Conservation (phyloP, 352 stramenopile genomes). For the Phytophthora pinifolia region DNA sequence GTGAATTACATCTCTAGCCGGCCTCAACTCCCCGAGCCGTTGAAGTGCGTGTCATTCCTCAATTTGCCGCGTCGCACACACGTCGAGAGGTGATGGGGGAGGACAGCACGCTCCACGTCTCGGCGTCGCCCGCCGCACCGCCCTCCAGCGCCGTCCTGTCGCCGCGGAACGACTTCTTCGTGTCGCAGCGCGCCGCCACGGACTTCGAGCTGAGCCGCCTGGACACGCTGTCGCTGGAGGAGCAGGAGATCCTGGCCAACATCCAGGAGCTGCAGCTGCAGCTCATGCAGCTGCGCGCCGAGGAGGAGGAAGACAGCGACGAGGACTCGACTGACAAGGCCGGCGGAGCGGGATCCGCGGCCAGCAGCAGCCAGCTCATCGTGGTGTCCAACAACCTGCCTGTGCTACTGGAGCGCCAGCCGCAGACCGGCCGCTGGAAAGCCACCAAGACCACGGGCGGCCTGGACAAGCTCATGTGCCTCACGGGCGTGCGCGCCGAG, state of each 20-base stretch:
- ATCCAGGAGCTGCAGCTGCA: slow-evolving; percentile 91
- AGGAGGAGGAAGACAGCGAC: slow-evolving; percentile 65
- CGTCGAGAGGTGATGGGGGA: slow-evolving; percentile 22
- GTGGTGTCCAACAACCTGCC: slow-evolving; percentile 89
- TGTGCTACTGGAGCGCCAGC: slow-evolving; percentile 69
- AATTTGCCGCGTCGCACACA: slow-evolving; percentile 11
- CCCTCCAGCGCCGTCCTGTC: slow-evolving; percentile 36
- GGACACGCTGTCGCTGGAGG: slow-evolving; percentile 75
- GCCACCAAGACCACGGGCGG: slow-evolving; percentile 86
- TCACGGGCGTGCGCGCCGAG: slow-evolving; percentile 64
- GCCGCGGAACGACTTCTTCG: slow-evolving; percentile 74
- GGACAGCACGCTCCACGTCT: slow-evolving; percentile 26
- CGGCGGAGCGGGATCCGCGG: not conserved
- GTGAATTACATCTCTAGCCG: slow-evolving; percentile 15
- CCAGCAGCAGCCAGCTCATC: slow-evolving; percentile 59
- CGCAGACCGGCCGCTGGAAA: slow-evolving; percentile 80
- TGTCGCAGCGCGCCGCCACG: slow-evolving; percentile 62
- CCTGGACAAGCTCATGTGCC: slow-evolving; percentile 83
- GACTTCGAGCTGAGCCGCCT: slow-evolving; percentile 71
- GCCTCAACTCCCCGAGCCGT: slow-evolving; percentile 13
- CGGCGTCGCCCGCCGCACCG: slow-evolving; percentile 26
- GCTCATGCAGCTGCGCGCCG: slow-evolving; percentile 73
- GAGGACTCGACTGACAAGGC: slow-evolving; percentile 38
- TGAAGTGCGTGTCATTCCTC: slow-evolving; percentile 27
- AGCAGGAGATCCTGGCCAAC: slow-evolving; percentile 88